phyloP scores from a whole-genome alignment of 140 eudicot genomes.

The Ambrosia hybrid region DNA sequence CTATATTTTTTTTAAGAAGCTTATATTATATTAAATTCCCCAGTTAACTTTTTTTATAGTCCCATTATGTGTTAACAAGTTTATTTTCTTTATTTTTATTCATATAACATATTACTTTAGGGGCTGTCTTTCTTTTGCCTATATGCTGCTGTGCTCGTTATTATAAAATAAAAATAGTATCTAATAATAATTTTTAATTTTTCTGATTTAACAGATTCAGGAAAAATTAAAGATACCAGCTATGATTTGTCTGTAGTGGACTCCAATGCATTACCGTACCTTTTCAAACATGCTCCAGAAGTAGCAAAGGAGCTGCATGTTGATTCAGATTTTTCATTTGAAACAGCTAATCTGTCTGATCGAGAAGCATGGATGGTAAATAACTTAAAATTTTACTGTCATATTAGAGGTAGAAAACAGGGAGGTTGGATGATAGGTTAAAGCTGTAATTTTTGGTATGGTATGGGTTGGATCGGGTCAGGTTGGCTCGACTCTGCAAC shows the following conservation, averaged over 20 bases:
- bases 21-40: too few relatives aligned
- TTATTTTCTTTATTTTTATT: too few relatives aligned
- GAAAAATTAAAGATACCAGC: slow-evolving; percentile 56
- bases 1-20: too few relatives aligned
- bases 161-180: background rate
- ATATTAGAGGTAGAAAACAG: slow-evolving; percentile 1
- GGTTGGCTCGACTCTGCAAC: too few relatives aligned
- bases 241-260: slow-evolving; percentile 79
- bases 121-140: background rate
- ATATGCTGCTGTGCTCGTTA: background rate
- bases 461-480: too few relatives aligned
- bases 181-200: slow-evolving; percentile 11
- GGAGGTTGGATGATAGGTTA: too few relatives aligned
- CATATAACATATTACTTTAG: too few relatives aligned
- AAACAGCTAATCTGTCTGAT: slow-evolving; percentile 44
- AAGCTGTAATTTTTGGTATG: too few relatives aligned
- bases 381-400: background rate
- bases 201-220: slow-evolving; percentile 50
- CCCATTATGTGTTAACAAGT: too few relatives aligned
- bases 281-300: slow-evolving; percentile 88
- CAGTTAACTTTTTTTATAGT: too few relatives aligned
- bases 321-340: slow-evolving; percentile 53
- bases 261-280: slow-evolving; percentile 76
- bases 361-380: slow-evolving; percentile 79
- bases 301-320: slow-evolving; percentile 59